Conservation (phyloP, 352 stramenopile species). For the Pythium sukuiense region DNA sequence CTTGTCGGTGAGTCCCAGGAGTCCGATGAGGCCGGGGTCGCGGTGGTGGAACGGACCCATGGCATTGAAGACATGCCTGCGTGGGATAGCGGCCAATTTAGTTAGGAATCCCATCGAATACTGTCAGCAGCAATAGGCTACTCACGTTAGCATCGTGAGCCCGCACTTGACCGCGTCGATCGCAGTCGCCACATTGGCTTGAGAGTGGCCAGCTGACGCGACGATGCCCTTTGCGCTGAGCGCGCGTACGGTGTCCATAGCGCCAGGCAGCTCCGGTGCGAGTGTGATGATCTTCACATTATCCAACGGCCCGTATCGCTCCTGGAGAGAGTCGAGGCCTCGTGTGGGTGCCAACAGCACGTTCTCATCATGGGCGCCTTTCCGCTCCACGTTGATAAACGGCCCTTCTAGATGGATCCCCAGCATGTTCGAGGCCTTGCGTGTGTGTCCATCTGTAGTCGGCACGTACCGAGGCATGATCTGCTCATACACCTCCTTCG, state of each 20-base stretch:
- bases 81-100: not conserved
- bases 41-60: constrained; percentile 92
- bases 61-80: constrained; percentile 89
- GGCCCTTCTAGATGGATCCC: constrained; percentile 89
- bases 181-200: constrained; percentile 66
- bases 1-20: constrained; percentile 57
- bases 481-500: constrained; percentile 50
- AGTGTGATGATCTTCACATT: constrained; percentile 83
- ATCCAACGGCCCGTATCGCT: constrained; percentile 58
- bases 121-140: not conserved
- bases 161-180: constrained; percentile 64
- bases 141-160: constrained; percentile 80
- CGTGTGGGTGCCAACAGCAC: constrained; percentile 48
- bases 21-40: constrained; percentile 85
- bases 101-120: not conserved
- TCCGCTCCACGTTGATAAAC: constrained; percentile 82
- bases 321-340: constrained; percentile 45
- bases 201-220: constrained; percentile 76
- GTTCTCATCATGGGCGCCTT: constrained; percentile 73
- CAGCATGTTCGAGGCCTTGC: constrained; percentile 65
- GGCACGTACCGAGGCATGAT: constrained; percentile 53
- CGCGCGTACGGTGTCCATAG: constrained; percentile 46
- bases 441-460: constrained; percentile 33
- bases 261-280: constrained; percentile 81
- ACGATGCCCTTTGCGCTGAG: constrained; percentile 49